Base-by-base conservation (phyloP, 306 rosid species). In the Vicia villosa region DNA sequence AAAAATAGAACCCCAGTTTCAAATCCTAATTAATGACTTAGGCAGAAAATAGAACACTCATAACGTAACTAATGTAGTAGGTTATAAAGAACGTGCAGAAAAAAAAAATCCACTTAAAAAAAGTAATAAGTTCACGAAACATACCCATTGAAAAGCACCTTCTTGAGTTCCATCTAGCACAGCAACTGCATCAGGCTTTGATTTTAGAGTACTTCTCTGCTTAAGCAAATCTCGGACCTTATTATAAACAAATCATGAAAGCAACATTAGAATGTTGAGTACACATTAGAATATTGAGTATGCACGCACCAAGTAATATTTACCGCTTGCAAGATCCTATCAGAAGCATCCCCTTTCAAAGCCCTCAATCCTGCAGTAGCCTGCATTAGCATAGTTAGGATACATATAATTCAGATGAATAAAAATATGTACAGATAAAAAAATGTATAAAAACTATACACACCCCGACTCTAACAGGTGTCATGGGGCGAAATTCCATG, bases 331-430 rank as follows among this genome's bases (percentile, higher is more conserved):
- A 92, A 84, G 64, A 92, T 89, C 82, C 74, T 87, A 63, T 85
- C 84, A 40, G 98, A 84, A 15, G 89, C 64, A 68, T 89, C 93
- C 17, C 88, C 95, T 62, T 75, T 77, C 85, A 92, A 73, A 12
- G 95, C 83, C 82, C 98, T 82, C 74, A 92, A 76, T 36, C 98
- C 98, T 0, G 98, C 98, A 47, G 98, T 92, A 46, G 98, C 98
- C 96, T 89, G 77, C 66, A 83, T 61, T 62, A 70, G 24, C 72
- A 75, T 46, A 2, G 43, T 40, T 46, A 45, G 57, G 41, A 26
- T 32, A 32, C 40, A 54, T 74, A 66, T 24, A 12, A 0, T 32
- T 47, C 28, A 77, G 46, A 68, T 47, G 42, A 21, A 46, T 1
- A 7, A 46, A 34, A 55, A 67, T 6, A 34, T 37, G 42, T n/a